Evolutionary conservation across 805 yeast species (phyloP).

Genomic region (Kazachstania kunashirensis): DNA sequence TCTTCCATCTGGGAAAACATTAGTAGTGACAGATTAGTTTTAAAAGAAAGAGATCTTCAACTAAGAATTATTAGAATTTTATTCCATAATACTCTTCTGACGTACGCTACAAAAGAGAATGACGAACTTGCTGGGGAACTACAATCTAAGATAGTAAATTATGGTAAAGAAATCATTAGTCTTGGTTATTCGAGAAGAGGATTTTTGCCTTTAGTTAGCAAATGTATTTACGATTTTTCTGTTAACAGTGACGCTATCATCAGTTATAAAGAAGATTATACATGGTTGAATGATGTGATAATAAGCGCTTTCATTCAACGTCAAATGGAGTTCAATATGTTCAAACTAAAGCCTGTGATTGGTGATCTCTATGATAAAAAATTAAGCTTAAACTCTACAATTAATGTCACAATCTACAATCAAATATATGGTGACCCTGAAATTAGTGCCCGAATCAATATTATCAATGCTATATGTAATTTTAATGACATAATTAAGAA

Average conservation of each 20-base stretch:
- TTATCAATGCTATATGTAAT: slow-evolving; percentile 39
- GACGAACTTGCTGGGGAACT: slow-evolving; percentile 23
- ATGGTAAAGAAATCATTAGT: slow-evolving; percentile 36
- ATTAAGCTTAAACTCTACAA: slow-evolving; percentile 18
- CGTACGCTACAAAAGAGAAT: slow-evolving; percentile 28
- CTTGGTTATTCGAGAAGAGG: slow-evolving; percentile 56
- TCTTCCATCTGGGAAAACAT: slow-evolving; percentile 49
- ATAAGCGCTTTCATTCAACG: slow-evolving; percentile 37
- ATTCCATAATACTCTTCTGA: slow-evolving; percentile 35
- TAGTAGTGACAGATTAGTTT: slow-evolving; percentile 47
- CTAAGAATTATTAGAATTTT: slow-evolving; percentile 42
- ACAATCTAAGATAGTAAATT: slow-evolving; percentile 6
- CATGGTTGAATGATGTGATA: slow-evolving; percentile 46
- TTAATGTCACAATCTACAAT: slow-evolving; percentile 29
- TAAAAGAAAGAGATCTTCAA: slow-evolving; percentile 60
- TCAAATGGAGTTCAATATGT: slow-evolving; percentile 49
- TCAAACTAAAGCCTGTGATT: slow-evolving; percentile 49
- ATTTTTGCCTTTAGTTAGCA: slow-evolving; percentile 51
- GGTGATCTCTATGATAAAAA: slow-evolving; percentile 42
- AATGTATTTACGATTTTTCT: slow-evolving; percentile 38
- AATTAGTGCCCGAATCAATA: slow-evolving; percentile 39
- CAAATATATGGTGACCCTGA: slow-evolving; percentile 51
- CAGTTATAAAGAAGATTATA: slow-evolving; percentile 11
- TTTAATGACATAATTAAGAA: slow-evolving; percentile 16
- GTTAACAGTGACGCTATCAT: slow-evolving; percentile 30